Conservation (phyloP, 805 yeast genomes). For the Candida arabinofermentans region DNA sequence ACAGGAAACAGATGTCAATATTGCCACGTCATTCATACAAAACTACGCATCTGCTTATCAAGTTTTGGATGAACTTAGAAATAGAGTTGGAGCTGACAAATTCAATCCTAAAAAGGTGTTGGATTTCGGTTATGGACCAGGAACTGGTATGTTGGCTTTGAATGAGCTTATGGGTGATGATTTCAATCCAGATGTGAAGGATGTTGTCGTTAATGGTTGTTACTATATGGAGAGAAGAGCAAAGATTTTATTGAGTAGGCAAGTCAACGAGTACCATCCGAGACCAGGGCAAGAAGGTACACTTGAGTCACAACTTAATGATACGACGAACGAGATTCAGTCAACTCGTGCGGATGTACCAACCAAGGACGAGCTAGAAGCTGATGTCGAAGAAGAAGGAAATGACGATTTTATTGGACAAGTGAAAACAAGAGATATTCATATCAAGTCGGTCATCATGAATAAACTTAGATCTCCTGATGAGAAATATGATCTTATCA, state of each 20-base stretch:
- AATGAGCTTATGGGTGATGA: slow-evolving; percentile 74
- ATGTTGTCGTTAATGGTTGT: slow-evolving; percentile 67
- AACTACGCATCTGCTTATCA: slow-evolving; percentile 70
- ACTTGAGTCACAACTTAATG: slow-evolving; percentile 40
- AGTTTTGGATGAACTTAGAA: slow-evolving; percentile 61
- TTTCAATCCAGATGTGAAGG: slow-evolving; percentile 59
- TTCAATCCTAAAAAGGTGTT: slow-evolving; percentile 67
- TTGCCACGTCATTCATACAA: slow-evolving; percentile 76
- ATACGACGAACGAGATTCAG: slow-evolving; percentile 42
- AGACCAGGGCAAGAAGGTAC: slow-evolving; percentile 14
- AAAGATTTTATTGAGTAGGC: slow-evolving; percentile 68
- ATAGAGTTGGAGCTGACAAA: slow-evolving; percentile 43
- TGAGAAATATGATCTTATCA: slow-evolving; percentile 71
- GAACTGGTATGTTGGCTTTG: slow-evolving; percentile 83
- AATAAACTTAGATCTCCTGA: slow-evolving; percentile 45
- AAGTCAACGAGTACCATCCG: slow-evolving; percentile 43
- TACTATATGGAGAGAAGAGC: slow-evolving; percentile 78
- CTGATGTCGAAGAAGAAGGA: slow-evolving; percentile 7
- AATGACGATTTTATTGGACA: slow-evolving; percentile 41
- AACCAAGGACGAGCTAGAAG: slow-evolving; percentile 4
- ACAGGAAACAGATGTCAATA: slow-evolving; percentile 70
- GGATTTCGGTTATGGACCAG: slow-evolving; percentile 88
- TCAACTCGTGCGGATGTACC: slow-evolving; percentile 10
- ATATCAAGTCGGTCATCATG: slow-evolving; percentile 51
- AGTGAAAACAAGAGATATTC: slow-evolving; percentile 54